phyloP scores from a whole-genome alignment of 495 filamentous ascomycete species.

The Aspergillus panamensis region DNA sequence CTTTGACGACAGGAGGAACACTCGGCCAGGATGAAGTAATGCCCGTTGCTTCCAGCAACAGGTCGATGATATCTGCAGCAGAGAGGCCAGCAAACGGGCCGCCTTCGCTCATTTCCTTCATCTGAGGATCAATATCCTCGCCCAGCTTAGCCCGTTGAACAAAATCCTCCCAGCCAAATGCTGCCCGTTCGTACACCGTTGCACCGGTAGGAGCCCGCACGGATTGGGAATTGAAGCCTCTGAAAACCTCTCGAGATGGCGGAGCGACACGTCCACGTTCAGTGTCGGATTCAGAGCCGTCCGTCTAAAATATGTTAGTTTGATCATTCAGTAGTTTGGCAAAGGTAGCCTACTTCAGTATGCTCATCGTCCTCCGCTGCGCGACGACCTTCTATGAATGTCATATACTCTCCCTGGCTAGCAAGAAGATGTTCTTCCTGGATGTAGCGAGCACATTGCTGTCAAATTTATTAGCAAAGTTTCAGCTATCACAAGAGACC shows the following conservation, averaged over 20 bases:
- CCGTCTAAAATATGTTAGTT: constrained; percentile 27
- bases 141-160: constrained; percentile 38
- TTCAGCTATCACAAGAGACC: not conserved
- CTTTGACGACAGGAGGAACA: constrained; percentile 6
- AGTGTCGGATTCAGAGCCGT: constrained; percentile 37
- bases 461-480: constrained; percentile 10
- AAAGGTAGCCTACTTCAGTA: constrained; percentile 36
- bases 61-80: constrained; percentile 18
- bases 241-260: constrained; percentile 27
- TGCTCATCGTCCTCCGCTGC: constrained; percentile 49
- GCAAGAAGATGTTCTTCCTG: constrained; percentile 39
- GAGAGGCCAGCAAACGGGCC: constrained; percentile 19
- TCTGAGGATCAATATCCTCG: constrained; percentile 38
- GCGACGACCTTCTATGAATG: constrained; percentile 35
- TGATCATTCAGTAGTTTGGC: not conserved
- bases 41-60: constrained; percentile 26
- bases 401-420: constrained; percentile 42
- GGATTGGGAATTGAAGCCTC: constrained; percentile 37
- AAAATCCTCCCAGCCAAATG: constrained; percentile 42
- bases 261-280: constrained; percentile 25
- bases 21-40: constrained; percentile 17
- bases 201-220: constrained; percentile 38
- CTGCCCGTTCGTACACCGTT: constrained; percentile 32
- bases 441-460: constrained; percentile 30
- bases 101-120: constrained; percentile 34